A percentile compares a stretch with the other conserved stretches of the same genome.
Conservation (phyloP, 106 monocot species). For the Phalaenopsis aphrodite region DNA sequence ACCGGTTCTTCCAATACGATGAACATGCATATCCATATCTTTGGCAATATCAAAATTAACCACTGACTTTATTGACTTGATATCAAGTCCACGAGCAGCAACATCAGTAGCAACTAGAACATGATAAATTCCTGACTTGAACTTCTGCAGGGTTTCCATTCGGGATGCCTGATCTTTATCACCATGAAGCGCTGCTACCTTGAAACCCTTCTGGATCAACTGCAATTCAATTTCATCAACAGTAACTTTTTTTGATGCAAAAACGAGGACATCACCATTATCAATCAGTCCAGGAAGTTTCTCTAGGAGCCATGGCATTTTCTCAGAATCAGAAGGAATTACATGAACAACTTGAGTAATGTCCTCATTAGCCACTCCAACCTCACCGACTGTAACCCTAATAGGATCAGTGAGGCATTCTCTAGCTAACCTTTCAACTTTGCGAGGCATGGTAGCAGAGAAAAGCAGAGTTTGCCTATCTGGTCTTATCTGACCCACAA, state of each 20-base stretch:
- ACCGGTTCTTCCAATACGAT: constrained; percentile 97
- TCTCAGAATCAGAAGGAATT: constrained; percentile 79
- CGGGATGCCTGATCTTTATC: constrained; percentile 98
- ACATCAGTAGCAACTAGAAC: constrained; percentile 94
- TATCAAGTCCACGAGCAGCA: constrained; percentile 94
- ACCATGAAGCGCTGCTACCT: constrained; percentile 83
- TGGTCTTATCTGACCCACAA: constrained; percentile 92
- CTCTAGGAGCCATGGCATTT: constrained; percentile 84
- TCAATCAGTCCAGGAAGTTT: constrained; percentile 75
- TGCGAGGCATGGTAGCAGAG: constrained; percentile 92
- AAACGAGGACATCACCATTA: constrained; percentile 91
- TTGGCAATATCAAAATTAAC: constrained; percentile 93
- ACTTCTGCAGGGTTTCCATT: constrained; percentile 88
- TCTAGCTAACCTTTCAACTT: constrained; percentile 83
- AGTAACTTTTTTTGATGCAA: constrained; percentile 77
- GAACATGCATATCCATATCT: constrained; percentile 97
- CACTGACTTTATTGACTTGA: constrained; percentile 91
- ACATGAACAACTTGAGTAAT: constrained; percentile 86
- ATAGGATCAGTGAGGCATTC: constrained; percentile 78
- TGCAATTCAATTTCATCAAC: constrained; percentile 85
- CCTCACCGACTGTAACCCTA: constrained; percentile 86
- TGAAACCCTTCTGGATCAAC: constrained; percentile 57
- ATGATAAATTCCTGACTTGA: constrained; percentile 79
- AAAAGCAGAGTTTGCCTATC: constrained; percentile 91
- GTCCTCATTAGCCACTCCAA: constrained; percentile 91